These are phyloP conservation scores for Westerdykella sp. DNA, from an alignment of 2,329 filamentous ascomycete species.

Conservation along the genomic window DNA sequence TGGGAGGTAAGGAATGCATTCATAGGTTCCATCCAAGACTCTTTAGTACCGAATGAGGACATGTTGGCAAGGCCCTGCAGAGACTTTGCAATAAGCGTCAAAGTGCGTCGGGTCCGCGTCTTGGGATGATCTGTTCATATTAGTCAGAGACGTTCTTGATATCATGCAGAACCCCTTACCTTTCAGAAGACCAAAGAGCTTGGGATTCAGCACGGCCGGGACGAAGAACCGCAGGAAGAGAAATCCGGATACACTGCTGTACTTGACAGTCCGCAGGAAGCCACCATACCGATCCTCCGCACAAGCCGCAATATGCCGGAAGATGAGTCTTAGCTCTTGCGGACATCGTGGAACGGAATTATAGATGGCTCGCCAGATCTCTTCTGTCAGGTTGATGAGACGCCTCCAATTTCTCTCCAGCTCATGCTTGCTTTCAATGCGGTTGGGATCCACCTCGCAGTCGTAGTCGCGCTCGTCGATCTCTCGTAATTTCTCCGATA, in stretches of 20 bases:
- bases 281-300: constrained; percentile 93
- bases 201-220: constrained; percentile 91
- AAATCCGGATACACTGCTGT: constrained; percentile 92
- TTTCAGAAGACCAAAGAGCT: constrained; percentile 79
- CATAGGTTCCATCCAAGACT: constrained; percentile 99
- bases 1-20: constrained; percentile 76
- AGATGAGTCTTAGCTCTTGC: constrained; percentile 72
- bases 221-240: constrained; percentile 93
- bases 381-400: constrained; percentile 68
- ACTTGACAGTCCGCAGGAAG: constrained; percentile 80
- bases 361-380: constrained; percentile 79
- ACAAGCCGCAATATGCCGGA: constrained; percentile 86
- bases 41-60: constrained; percentile 86
- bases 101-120: constrained; percentile 73
- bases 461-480: constrained; percentile 88
- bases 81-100: constrained; percentile 88
- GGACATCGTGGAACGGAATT: constrained; percentile 70
- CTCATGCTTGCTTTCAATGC: constrained; percentile 61
- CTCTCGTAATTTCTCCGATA: constrained; percentile 78
- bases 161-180: constrained; percentile 39
- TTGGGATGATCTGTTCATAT: constrained; percentile 65
- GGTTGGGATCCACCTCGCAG: constrained; percentile 91
- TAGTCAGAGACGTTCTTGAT: neutral
- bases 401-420: constrained; percentile 76
- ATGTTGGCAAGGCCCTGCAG: constrained; percentile 87